Evolutionary conservation across 805 yeast genomes (phyloP).

Genomic region (Ogataea parapolymorpha): DNA sequence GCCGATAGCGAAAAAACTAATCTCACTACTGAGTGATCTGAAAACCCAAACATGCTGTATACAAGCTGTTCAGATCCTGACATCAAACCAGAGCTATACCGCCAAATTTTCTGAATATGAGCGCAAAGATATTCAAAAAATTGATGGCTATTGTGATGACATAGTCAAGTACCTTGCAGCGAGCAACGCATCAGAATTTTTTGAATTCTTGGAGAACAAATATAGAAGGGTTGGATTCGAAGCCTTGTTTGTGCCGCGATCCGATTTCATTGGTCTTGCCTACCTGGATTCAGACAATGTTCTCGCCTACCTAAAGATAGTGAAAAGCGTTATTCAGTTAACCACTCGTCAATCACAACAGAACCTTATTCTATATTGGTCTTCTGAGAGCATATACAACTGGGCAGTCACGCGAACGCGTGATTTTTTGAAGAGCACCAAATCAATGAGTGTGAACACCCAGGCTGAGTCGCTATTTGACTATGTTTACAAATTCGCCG

Average conservation of each 20-base stretch:
- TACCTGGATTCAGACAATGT: constrained; percentile 39
- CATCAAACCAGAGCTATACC: constrained; percentile 12
- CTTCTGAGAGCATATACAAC: constrained; percentile 42
- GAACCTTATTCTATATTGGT: constrained; percentile 41
- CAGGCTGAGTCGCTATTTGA: constrained; percentile 39
- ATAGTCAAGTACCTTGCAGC: constrained; percentile 48
- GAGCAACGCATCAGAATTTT: constrained; percentile 45
- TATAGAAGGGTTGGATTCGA: constrained; percentile 32
- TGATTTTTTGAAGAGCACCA: constrained; percentile 36
- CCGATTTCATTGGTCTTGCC: constrained; percentile 45
- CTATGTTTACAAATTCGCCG: constrained; percentile 29
- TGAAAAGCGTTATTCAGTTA: constrained; percentile 35
- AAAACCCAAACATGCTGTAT: constrained; percentile 14
- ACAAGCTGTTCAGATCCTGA: not conserved
- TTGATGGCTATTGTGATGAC: constrained; percentile 39
- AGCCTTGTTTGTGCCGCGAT: constrained; percentile 37
- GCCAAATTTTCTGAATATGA: not conserved
- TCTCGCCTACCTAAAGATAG: constrained; percentile 36
- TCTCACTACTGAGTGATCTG: constrained; percentile 15
- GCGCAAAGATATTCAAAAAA: constrained; percentile 13
- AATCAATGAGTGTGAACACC: constrained; percentile 11
- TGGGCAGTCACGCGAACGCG: constrained; percentile 51
- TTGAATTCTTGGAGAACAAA: constrained; percentile 32
- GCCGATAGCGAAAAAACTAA: constrained; percentile 10
- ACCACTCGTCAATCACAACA: constrained; percentile 45